Evolutionary conservation across 2,329 filamentous ascomycete genomes (phyloP).

Genomic region (Rhynchosporium agropyri): DNA sequence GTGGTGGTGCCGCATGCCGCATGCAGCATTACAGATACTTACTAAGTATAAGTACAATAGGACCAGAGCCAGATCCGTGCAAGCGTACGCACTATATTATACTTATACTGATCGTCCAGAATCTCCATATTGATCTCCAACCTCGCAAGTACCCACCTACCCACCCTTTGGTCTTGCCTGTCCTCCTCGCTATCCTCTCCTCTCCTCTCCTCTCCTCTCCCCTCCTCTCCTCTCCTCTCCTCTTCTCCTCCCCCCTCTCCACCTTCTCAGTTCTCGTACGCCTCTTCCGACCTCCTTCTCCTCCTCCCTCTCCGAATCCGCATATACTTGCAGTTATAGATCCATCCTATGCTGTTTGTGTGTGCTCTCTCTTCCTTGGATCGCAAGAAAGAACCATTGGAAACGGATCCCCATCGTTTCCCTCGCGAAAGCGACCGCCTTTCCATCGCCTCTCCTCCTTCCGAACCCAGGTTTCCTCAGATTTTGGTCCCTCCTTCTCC

Average conservation of each 20-base stretch:
- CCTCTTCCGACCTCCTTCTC: constrained; percentile 12
- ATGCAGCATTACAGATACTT: too few species aligned
- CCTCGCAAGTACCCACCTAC: constrained; percentile 6
- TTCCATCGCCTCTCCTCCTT: constrained; percentile 13
- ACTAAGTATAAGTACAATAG: constrained; percentile 2
- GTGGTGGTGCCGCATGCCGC: neutral
- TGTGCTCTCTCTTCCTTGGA: neutral
- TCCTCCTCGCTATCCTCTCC: neutral
- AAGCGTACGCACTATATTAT: constrained; percentile 5
- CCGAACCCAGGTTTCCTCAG: neutral
- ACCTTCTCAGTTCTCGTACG: neutral
- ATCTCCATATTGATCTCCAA: constrained; percentile 17
- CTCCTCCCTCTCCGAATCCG: constrained; percentile 1
- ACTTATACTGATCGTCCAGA: constrained; percentile 14
- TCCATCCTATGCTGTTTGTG: neutral
- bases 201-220: too few species aligned
- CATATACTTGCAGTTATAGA: constrained; percentile 1
- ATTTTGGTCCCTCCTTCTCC: too few species aligned
- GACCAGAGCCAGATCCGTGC: constrained; percentile 12
- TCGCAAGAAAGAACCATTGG: neutral
- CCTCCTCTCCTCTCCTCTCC: too few species aligned
- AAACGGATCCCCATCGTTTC: constrained; percentile 7
- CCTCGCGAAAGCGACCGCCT: neutral
- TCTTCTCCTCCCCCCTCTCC: neutral
- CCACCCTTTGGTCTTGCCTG: constrained; percentile 6